Percentiles rank a stretch among this genome's conserved stretches.
Conservation (phyloP, 2,329 filamentous ascomycete species). For the Pseudogymnoascus sp. region DNA sequence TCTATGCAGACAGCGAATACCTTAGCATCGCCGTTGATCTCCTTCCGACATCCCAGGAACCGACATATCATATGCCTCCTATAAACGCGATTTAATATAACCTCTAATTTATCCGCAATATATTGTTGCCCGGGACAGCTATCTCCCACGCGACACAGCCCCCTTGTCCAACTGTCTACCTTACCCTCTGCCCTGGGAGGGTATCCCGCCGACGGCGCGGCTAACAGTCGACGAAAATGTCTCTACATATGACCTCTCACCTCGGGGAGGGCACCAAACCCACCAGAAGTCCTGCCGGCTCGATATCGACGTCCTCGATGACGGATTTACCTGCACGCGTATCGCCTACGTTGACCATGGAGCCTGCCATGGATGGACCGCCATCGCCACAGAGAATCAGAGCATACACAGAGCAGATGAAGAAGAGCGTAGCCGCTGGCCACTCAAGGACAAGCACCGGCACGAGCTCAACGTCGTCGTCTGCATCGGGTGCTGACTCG, state of each 20-base stretch:
- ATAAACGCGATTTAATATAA: constrained; percentile 1
- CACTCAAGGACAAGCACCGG: constrained; percentile 38
- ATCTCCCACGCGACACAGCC: constrained; percentile 4
- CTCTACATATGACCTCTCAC: neutral
- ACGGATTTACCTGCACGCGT: neutral
- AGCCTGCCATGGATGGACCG: constrained; percentile 51
- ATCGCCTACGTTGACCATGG: constrained; percentile 38
- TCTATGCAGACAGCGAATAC: constrained; percentile 2
- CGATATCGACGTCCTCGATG: neutral
- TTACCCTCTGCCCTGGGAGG: neutral
- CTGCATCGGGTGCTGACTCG: constrained; percentile 37
- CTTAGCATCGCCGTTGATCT: neutral
- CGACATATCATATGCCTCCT: neutral
- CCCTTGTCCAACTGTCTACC: neutral
- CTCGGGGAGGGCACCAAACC: neutral
- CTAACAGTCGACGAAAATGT: neutral
- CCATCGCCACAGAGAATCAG: constrained; percentile 53
- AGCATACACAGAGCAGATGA: constrained; percentile 51
- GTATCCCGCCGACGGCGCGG: neutral
- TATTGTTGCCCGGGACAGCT: constrained; percentile 2
- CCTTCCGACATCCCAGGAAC: neutral
- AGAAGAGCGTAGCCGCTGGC: constrained; percentile 40
- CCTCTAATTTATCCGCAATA: constrained; percentile 3
- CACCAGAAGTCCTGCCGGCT: neutral
- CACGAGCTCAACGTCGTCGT: constrained; percentile 49